Evolutionary conservation across 2,329 filamentous ascomycete species (phyloP).

Genomic region (Cadophora gregata): DNA sequence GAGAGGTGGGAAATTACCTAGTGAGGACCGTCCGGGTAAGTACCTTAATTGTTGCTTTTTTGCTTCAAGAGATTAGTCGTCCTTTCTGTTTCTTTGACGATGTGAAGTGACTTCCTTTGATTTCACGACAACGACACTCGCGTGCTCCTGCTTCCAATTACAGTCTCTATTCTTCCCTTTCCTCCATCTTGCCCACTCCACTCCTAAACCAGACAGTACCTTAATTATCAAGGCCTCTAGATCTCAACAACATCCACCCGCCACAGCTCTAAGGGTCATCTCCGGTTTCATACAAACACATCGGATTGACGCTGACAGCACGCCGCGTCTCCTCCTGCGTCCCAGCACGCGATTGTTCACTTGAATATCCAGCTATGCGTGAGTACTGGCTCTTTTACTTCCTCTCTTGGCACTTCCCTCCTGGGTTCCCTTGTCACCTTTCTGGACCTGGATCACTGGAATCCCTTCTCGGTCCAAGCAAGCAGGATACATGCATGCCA

Average conservation of each 20-base stretch:
- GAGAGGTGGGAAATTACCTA: background rate
- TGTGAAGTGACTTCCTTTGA: too few species aligned
- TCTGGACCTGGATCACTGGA: background rate
- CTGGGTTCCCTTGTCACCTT: background rate
- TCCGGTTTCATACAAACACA: background rate
- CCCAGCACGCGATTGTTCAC: background rate
- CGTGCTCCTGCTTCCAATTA: background rate
- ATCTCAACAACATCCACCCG: too few species aligned
- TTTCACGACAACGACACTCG: background rate
- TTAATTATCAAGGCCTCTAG: too few species aligned
- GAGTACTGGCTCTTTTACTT: background rate
- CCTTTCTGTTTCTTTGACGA: background rate
- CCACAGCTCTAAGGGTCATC: too few species aligned
- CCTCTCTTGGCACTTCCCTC: background rate
- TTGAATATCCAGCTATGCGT: background rate
- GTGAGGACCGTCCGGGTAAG: too few species aligned
- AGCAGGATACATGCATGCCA: too few species aligned
- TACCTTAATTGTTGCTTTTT: background rate
- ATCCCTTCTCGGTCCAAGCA: background rate
- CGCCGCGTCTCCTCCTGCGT: background rate
- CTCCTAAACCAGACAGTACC: too few species aligned
- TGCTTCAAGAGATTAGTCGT: background rate
- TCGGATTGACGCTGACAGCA: background rate
- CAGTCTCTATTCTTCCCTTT: background rate
- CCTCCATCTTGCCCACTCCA: background rate